phyloP scores from a whole-genome alignment of 352 stramenopile genomes.

The Peronosclerospora sorghi region DNA sequence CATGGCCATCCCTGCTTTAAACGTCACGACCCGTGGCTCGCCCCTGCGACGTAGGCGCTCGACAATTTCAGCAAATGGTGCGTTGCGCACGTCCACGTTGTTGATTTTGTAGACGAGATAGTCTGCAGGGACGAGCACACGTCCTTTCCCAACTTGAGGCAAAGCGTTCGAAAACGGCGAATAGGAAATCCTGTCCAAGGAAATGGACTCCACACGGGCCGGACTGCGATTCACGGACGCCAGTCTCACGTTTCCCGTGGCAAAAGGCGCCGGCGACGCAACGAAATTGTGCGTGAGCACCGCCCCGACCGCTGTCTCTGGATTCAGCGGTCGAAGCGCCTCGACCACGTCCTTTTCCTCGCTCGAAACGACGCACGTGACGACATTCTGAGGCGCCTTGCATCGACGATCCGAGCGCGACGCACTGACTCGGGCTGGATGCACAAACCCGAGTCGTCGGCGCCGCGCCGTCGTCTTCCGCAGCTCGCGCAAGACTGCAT shows the following conservation, averaged over 20 bases:
- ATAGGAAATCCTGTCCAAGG: not conserved
- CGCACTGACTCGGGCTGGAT: constrained; percentile 12
- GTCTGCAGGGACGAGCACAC: constrained; percentile 35
- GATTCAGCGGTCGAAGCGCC: constrained; percentile 36
- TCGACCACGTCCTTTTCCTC: constrained; percentile 36
- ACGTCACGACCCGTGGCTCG: constrained; percentile 34
- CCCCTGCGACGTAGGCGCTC: constrained; percentile 42
- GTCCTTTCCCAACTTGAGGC: constrained; percentile 3
- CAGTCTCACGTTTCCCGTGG: constrained; percentile 3
- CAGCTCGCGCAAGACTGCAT: constrained; percentile 39
- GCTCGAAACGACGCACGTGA: constrained; percentile 37
- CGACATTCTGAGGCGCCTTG: constrained; percentile 40
- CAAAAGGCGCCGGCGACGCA: constrained; percentile 11
- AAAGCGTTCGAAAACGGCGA: constrained; percentile 6
- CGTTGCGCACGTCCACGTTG: constrained; percentile 33
- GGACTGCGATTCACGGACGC: constrained; percentile 9
- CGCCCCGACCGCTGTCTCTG: constrained; percentile 31
- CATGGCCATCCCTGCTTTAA: constrained; percentile 42
- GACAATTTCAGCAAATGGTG: constrained; percentile 53
- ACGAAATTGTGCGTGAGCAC: constrained; percentile 39
- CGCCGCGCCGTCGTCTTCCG: constrained; percentile 33
- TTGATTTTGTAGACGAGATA: constrained; percentile 62
- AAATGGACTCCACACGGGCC: constrained; percentile 3
- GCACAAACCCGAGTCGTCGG: constrained; percentile 48
- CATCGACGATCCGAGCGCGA: constrained; percentile 25